phyloP scores from a whole-genome alignment of 805 yeast genomes.

The Spathaspora hagerdaliae region DNA sequence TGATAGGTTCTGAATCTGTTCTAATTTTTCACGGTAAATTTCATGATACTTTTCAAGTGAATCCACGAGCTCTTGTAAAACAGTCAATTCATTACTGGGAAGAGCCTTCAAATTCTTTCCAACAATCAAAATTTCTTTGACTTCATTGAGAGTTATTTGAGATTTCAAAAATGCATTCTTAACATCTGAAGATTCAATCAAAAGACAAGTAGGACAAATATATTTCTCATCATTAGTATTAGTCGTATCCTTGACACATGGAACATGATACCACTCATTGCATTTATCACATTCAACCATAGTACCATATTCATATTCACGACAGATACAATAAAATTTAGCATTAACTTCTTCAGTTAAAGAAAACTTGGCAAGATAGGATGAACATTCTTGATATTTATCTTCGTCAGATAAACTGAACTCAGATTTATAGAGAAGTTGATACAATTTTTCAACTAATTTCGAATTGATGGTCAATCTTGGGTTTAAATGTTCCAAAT shows the following conservation, averaged over 20 bases:
- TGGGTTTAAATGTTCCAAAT: conserved; percentile 13
- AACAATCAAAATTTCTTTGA: conserved; percentile 9
- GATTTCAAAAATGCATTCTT: conserved; percentile 12
- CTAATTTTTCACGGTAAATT: conserved; percentile 5
- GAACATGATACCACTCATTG: conserved; percentile 67
- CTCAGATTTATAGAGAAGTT: conserved; percentile 17
- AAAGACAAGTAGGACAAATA: conserved; percentile 28
- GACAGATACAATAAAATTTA: conserved; percentile 55
- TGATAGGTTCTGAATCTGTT: conserved; percentile 7
- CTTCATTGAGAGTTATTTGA: conserved; percentile 12
- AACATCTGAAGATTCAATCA: conserved; percentile 14
- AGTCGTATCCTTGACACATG: conserved; percentile 42
- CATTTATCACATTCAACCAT: conserved; percentile 73
- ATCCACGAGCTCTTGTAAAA: conserved; percentile 15
- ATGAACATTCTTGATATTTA: conserved; percentile 20
- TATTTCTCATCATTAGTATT: conserved; percentile 19
- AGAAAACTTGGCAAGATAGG: conserved; percentile 12
- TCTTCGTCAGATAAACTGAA: conserved; percentile 28
- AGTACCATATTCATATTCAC: conserved; percentile 53
- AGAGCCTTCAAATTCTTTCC: conserved; percentile 14
- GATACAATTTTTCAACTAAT: conserved; percentile 16
- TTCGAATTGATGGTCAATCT: conserved; percentile 16
- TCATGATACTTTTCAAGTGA: conserved; percentile 6
- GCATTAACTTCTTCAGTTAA: conserved; percentile 9
- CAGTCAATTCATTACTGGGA: conserved; percentile 19